Percentiles rank a stretch among this genome's conserved stretches.
These are phyloP conservation scores for Hyphopichia khmerensis DNA, from an alignment of 1,139 yeast genomes.

Conservation along the genomic window DNA sequence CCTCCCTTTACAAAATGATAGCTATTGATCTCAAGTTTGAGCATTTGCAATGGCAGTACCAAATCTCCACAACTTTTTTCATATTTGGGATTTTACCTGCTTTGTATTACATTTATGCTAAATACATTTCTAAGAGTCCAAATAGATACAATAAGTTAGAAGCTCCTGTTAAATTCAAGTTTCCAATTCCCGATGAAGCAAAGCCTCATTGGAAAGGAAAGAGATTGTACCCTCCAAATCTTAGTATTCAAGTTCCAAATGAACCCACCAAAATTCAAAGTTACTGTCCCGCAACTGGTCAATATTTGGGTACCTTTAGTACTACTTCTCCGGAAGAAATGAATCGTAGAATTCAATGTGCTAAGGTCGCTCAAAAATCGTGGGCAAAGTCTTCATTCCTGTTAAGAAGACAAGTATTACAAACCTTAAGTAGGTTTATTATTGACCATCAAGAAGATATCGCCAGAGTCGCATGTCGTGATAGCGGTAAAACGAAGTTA, in stretches of 20 bases:
- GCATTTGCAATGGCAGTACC: slow-evolving; percentile 50
- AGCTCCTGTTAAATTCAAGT: slow-evolving; percentile 48
- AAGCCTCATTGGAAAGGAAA: slow-evolving; percentile 92
- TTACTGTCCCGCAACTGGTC: slow-evolving; percentile 96
- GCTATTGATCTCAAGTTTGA: slow-evolving; percentile 44
- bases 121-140: slow-evolving; percentile 39
- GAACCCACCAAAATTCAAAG: slow-evolving; percentile 74
- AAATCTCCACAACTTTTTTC: slow-evolving; percentile 47
- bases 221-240: slow-evolving; percentile 58
- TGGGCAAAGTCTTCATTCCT: slow-evolving; percentile 62
- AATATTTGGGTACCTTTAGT: slow-evolving; percentile 68
- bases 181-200: slow-evolving; percentile 78
- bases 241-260: slow-evolving; percentile 49
- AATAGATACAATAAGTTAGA: slow-evolving; percentile 45
- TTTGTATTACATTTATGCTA: slow-evolving; percentile 37
- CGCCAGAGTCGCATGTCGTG: slow-evolving; percentile 92
- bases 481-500: slow-evolving; percentile 91
- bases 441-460: slow-evolving; percentile 80
- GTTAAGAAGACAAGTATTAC: slow-evolving; percentile 66
- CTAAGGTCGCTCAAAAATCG: slow-evolving; percentile 55
- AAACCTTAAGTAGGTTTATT: slow-evolving; percentile 69
- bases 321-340: slow-evolving; percentile 68
- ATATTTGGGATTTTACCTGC: slow-evolving; percentile 40
- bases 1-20: slow-evolving; percentile 28
- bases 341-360: slow-evolving; percentile 57